These are phyloP conservation scores for Chionographis japonica DNA, from an alignment of 106 monocot species.

Conservation along the genomic window DNA sequence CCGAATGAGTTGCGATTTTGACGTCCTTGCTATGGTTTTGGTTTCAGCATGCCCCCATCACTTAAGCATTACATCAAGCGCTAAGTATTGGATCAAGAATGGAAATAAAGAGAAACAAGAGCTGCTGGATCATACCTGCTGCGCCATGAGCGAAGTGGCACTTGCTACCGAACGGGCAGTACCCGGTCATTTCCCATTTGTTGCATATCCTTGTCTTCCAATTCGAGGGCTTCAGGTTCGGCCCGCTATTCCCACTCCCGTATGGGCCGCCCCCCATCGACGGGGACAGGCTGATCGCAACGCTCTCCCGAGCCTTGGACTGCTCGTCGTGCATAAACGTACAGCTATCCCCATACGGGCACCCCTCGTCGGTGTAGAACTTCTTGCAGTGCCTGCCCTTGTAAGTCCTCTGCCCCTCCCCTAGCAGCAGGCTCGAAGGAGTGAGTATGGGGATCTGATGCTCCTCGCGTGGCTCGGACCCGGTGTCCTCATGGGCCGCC, in stretches of 20 bases:
- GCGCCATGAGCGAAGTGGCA: conserved; percentile 98
- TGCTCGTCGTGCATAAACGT: conserved; percentile 93
- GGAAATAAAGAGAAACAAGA: no score
- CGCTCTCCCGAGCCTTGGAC: conserved; percentile 82
- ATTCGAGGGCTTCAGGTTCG: conserved; percentile 80
- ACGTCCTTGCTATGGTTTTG: no score
- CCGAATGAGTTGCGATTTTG: no score
- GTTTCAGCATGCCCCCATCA: no score
- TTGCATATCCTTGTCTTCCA: conserved; percentile 99
- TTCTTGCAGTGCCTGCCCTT: conserved; percentile 92
- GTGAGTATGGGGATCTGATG: conserved; percentile 76
- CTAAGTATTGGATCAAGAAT: no score
- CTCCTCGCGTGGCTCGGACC: conserved; percentile 60
- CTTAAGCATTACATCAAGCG: no score
- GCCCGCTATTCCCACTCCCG: conserved; percentile 17
- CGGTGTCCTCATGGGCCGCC: conserved; percentile 52
- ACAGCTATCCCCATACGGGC: conserved; percentile 86
- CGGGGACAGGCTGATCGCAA: conserved; percentile 82
- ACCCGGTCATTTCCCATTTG: conserved; percentile 99
- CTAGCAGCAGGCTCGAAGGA: conserved; percentile 15
- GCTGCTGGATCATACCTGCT: conserved; percentile 39
- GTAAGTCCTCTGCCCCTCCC: conserved; percentile 62
- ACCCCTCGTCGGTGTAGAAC: conserved; percentile 91
- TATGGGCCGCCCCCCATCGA: conserved; percentile 36
- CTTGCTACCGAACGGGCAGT: conserved; percentile 96